Conservation (phyloP, 352 stramenopile genomes). For the Phytophthora macrochlamydospora region DNA sequence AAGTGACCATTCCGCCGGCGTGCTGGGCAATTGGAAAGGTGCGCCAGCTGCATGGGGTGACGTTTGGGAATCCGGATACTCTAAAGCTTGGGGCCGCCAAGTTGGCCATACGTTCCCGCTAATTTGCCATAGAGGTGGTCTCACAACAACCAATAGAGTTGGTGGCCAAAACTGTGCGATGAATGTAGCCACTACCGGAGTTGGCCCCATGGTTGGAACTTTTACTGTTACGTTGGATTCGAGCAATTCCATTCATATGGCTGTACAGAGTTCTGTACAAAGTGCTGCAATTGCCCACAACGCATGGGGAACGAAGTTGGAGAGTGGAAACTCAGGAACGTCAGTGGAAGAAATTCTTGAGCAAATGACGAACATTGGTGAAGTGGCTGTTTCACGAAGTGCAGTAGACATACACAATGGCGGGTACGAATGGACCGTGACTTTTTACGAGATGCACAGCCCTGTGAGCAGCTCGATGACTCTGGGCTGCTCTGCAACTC, state of each 20-base stretch:
- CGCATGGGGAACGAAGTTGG: slow-evolving; percentile 82
- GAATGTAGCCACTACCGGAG: slow-evolving; percentile 31
- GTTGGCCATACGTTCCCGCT: slow-evolving; percentile 87
- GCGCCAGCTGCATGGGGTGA: slow-evolving; percentile 77
- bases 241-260: slow-evolving; percentile 64
- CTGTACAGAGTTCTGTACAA: slow-evolving; percentile 55
- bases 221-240: slow-evolving; percentile 94
- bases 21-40: slow-evolving; percentile 94
- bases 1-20: slow-evolving; percentile 77
- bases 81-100: slow-evolving; percentile 96
- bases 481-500: slow-evolving; percentile 88
- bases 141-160: slow-evolving; percentile 68
- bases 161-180: slow-evolving; percentile 54
- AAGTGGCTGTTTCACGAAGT: slow-evolving; percentile 91
- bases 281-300: slow-evolving; percentile 93
- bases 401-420: slow-evolving; percentile 87
- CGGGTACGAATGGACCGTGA: slow-evolving; percentile 95
- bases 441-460: slow-evolving; percentile 90
- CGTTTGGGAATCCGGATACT: slow-evolving; percentile 94
- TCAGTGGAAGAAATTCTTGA: slow-evolving; percentile 97
- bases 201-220: slow-evolving; percentile 89
- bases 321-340: slow-evolving; percentile 91
- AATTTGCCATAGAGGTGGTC: slow-evolving; percentile 60
- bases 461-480: slow-evolving; percentile 73
- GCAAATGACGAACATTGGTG: slow-evolving; percentile 92